Conservation (phyloP, 495 filamentous ascomycete species). For the Sporormia fimetaria region DNA sequence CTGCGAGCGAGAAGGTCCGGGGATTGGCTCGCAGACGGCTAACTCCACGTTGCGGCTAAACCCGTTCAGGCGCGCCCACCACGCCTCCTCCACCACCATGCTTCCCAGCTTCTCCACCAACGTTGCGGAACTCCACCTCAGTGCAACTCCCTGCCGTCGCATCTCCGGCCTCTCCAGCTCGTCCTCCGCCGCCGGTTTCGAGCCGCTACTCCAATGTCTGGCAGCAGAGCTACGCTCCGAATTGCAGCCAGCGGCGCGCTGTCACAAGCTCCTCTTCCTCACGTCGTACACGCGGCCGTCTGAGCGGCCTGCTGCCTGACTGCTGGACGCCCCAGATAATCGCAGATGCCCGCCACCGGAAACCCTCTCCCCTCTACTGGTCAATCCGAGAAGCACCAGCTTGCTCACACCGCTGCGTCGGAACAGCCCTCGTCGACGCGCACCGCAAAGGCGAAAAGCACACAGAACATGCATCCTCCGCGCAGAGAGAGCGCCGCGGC, state of each 20-base stretch:
- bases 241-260: constrained; percentile 20
- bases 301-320: constrained; percentile 1
- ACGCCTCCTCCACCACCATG: too few species aligned
- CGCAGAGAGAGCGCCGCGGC: constrained; percentile 14
- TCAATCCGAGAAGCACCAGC: not conserved
- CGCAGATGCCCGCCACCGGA: constrained; percentile 10
- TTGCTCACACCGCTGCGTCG: constrained; percentile 1
- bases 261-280: constrained; percentile 13
- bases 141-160: not conserved
- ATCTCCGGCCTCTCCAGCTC: not conserved
- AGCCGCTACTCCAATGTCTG: constrained; percentile 18
- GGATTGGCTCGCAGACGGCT: too few species aligned
- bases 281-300: constrained; percentile 10
- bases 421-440: constrained; percentile 3
- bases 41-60: too few species aligned
- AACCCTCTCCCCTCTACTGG: constrained; percentile 3
- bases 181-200: not conserved
- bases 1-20: too few species aligned
- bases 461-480: constrained; percentile 14
- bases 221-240: constrained; percentile 19
- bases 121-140: too few species aligned
- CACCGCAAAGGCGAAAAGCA: constrained; percentile 23
- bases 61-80: too few species aligned
- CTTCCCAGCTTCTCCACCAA: too few species aligned
- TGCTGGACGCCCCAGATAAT: not conserved